Base-by-base conservation (phyloP, 768 basidiomycete species). In the Kwoniella botswanensis region DNA sequence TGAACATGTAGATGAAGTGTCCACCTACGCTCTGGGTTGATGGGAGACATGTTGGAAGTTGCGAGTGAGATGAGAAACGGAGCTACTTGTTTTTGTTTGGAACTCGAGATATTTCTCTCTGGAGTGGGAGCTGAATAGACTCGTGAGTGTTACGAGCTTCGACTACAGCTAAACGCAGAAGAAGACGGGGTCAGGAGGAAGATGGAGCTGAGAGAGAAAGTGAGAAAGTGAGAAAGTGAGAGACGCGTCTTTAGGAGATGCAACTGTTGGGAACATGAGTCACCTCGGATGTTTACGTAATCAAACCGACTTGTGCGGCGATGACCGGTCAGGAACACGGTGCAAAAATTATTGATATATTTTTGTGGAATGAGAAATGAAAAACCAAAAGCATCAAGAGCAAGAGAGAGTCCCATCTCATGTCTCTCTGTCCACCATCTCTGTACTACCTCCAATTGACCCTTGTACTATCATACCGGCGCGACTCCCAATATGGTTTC, bases 401-500 rank as follows among this genome's bases (percentile, higher is more conserved):
- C 7, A 35, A 6, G 35, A 35, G 7, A 35, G 35, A 35, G 35
- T 50, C 18, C 46, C 46, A 50, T 50, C 46, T 50, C 18, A 50
- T 50, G 1, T 9, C 35, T 9, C 35, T 35, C 35, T 35, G 35
- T 35, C 35, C 7, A 9, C 7, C 35, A 35, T 35, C 35, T 35
- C 35, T 35, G 35, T 35, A 35, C 35, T 35, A 35, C 3, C 35
- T 6, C 35, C 35, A 35, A 6, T 35, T 6, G 35, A 35, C 35
- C 7, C 35, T 35, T 9, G 35, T 35, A 35, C 7, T 6, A 35
- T 35, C 35, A 35, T 35, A 35, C 35, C 7, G 7, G 7, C 35
- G 35, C 35, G 6, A 1, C 35, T 35, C 35, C 35, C 62, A 74
- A 41, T 43, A 90, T 92, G 91, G 91, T 91, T 17, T 91, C 91